Conservation (phyloP, 1,284 basidiomycete species). For the Coriolopsis trogii region DNA sequence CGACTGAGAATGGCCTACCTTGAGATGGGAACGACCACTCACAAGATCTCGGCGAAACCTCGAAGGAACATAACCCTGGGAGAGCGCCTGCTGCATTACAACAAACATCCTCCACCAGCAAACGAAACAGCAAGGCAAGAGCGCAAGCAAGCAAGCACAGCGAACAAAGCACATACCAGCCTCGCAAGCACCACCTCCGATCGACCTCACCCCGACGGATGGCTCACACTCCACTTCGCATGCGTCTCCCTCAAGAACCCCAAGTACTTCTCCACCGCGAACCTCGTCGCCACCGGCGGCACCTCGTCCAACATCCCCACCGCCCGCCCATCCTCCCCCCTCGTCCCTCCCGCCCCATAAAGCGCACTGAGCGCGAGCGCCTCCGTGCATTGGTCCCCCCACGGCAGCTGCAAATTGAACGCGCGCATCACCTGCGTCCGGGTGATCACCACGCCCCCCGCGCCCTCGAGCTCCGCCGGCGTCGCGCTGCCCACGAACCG, state of each 20-base stretch:
- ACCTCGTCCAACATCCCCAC: conserved; percentile 52
- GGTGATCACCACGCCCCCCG: conserved; percentile 26
- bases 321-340: conserved; percentile 51
- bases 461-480: conserved; percentile 27
- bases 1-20: not conserved
- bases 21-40: not conserved
- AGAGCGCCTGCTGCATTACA: too few relatives aligned
- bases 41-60: conserved; percentile 5
- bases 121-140: too few relatives aligned
- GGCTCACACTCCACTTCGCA: conserved; percentile 24
- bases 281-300: conserved; percentile 37
- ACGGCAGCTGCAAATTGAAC: conserved; percentile 47
- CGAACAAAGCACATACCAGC: too few relatives aligned
- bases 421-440: conserved; percentile 60
- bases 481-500: conserved; percentile 24
- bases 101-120: too few relatives aligned
- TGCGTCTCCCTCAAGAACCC: conserved; percentile 51
- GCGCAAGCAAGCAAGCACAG: too few relatives aligned
- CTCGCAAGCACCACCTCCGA: too few relatives aligned
- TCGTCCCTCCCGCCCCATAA: conserved; percentile 59
- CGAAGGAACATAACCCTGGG: conserved; percentile 4
- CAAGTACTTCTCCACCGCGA: conserved; percentile 52
- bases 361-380: conserved; percentile 50
- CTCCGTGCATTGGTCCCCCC: conserved; percentile 52
- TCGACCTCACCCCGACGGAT: not conserved